Evolutionary conservation across 805 yeast genomes (phyloP), one percentile per base, ranked within the genome.

Genomic region (Metschnikowia chrysomelidarum): DNA sequence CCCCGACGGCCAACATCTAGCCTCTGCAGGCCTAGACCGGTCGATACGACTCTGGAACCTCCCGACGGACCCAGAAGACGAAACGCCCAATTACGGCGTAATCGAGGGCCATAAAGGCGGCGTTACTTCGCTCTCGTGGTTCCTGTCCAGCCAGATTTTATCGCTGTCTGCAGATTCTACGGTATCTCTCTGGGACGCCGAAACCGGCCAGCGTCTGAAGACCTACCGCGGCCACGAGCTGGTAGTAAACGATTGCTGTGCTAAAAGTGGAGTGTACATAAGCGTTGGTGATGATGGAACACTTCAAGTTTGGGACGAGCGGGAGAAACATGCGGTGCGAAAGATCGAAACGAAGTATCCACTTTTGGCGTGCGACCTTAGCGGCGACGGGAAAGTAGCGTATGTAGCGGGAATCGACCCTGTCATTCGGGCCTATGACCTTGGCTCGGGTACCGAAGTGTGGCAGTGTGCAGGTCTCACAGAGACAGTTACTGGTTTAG

Each of bases 331-430:
- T 2, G 62, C 72, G 2, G 60, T 70, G 1, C 44, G 54, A 2
- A 49, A 46, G 7, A 58, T 77, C 35, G 54, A 60, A 15, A 69
- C 80, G 0, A 69, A 69, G 2, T 81, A 66, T 47, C 93, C 95
- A 0, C 47, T 85, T 1, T 56, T 83, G 14, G 64, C 85, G 0
- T 40, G 68, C 47, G 48, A 58, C 5, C 51, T 61, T 11, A 64
- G 59, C 42, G 49, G 53, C 3, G 56, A 57, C 26, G 78, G 74
- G 1, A 54, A 59, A 11, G 56, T 62, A 10, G 47, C 82, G 4
- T 85, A 67, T 46, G 66, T 76, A 4, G 64, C 81, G 0, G 95
- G 95, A 0, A 73, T 86, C 3, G 91, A 86, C 44, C 82, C 87
- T 1, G 60, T 67, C 0, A 68, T 86, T 0, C 51, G 61, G 26